These are phyloP conservation scores for Alternaria incomplexa DNA, from an alignment of 2,329 filamentous ascomycete genomes.

Conservation along the genomic window DNA sequence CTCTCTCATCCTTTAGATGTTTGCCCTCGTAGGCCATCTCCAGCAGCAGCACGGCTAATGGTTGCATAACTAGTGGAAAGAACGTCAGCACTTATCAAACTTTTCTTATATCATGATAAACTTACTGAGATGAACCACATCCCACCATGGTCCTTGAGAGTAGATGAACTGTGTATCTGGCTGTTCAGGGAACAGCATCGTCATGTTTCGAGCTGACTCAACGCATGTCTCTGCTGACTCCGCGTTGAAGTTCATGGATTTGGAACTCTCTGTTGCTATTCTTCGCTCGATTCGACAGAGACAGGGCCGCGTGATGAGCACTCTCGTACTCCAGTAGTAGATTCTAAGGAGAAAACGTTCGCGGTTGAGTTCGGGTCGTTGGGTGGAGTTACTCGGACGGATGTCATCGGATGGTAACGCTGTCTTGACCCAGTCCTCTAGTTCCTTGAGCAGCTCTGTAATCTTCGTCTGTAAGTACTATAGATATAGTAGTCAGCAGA, in stretches of 20 bases:
- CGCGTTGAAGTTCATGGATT: slow-evolving; percentile 41
- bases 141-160: slow-evolving; percentile 49
- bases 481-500: slow-evolving; percentile 2
- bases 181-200: slow-evolving; percentile 41
- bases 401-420: slow-evolving; percentile 14
- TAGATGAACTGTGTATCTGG: slow-evolving; percentile 37
- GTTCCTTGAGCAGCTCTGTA: slow-evolving; percentile 30
- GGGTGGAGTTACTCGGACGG: slow-evolving; percentile 22
- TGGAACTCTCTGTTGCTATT: slow-evolving; percentile 33
- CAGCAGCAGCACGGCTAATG: slow-evolving; percentile 45
- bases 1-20: slow-evolving; percentile 33
- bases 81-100: not conserved
- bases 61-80: slow-evolving; percentile 42
- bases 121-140: slow-evolving; percentile 44
- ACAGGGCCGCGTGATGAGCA: slow-evolving; percentile 49
- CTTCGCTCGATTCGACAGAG: slow-evolving; percentile 46
- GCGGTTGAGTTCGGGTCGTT: slow-evolving; percentile 7
- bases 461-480: slow-evolving; percentile 42
- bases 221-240: slow-evolving; percentile 43
- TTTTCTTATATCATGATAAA: not conserved
- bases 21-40: slow-evolving; percentile 42
- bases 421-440: slow-evolving; percentile 42
- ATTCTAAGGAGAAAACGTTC: slow-evolving; percentile 29
- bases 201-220: slow-evolving; percentile 40
- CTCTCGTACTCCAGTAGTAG: slow-evolving; percentile 42